Conservation (phyloP, 2,329 filamentous ascomycete genomes). For the Didymella arachidicola region DNA sequence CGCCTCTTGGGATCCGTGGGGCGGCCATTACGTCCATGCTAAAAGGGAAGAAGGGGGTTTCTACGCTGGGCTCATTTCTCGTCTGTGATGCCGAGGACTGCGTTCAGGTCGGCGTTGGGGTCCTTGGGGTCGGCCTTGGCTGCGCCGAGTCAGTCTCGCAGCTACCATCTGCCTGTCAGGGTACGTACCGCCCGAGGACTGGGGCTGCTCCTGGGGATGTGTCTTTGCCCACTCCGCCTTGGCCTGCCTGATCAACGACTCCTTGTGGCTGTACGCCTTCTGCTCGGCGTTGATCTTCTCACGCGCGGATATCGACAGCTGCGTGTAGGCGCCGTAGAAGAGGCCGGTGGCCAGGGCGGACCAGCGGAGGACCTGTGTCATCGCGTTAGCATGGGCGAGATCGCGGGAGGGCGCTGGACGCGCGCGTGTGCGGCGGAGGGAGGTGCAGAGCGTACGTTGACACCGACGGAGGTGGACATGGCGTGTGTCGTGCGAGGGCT, state of each 20-base stretch:
- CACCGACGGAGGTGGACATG: constrained; percentile 59
- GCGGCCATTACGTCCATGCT: constrained; percentile 33
- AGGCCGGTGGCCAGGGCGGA: constrained; percentile 90
- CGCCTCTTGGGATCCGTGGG: constrained; percentile 24
- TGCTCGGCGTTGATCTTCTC: constrained; percentile 75
- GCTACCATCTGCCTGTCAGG: not conserved
- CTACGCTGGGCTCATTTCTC: constrained; percentile 38
- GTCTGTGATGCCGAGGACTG: constrained; percentile 53
- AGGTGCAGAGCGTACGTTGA: constrained; percentile 57
- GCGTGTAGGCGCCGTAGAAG: constrained; percentile 95
- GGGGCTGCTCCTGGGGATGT: constrained; percentile 55
- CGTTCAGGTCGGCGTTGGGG: constrained; percentile 93
- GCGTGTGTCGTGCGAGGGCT: constrained; percentile 33
- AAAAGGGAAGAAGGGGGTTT: constrained; percentile 34
- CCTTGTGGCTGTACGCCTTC: constrained; percentile 89
- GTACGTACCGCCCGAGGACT: constrained; percentile 41
- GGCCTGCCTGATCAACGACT: constrained; percentile 88
- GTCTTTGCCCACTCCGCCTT: constrained; percentile 90
- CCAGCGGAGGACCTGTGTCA: constrained; percentile 88
- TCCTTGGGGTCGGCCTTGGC: constrained; percentile 73
- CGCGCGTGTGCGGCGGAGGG: too few species aligned
- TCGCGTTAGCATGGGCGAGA: constrained; percentile 32
- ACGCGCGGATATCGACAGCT: constrained; percentile 76
- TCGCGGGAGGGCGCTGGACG: too few species aligned
- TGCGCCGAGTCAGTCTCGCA: constrained; percentile 51